phyloP scores from a whole-genome alignment of 352 stramenopile species.

The Globisporangium takayamanum region DNA sequence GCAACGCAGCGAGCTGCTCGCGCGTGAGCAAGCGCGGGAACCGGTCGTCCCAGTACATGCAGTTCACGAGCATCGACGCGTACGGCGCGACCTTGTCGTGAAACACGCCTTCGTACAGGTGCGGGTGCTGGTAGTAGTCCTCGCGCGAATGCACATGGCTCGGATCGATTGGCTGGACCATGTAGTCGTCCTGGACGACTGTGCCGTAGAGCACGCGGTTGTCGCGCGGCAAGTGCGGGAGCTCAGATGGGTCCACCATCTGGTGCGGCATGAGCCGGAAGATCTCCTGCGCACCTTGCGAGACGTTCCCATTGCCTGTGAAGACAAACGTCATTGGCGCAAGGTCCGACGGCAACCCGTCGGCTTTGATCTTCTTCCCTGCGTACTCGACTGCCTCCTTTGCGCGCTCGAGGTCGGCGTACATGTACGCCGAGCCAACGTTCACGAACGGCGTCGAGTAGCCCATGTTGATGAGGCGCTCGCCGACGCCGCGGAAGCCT shows the following conservation, averaged over 20 bases:
- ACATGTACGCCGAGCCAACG: constrained; percentile 92
- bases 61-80: constrained; percentile 92
- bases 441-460: constrained; percentile 94
- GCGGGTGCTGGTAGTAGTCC: constrained; percentile 90
- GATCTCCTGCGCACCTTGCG: constrained; percentile 91
- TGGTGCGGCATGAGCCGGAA: constrained; percentile 93
- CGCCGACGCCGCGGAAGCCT: constrained; percentile 89
- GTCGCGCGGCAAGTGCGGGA: constrained; percentile 60
- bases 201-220: constrained; percentile 73
- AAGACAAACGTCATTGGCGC: constrained; percentile 89
- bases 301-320: constrained; percentile 93
- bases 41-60: constrained; percentile 95
- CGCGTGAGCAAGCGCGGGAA: constrained; percentile 91
- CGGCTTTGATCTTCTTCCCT: constrained; percentile 71
- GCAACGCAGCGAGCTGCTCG: constrained; percentile 80
- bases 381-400: constrained; percentile 80
- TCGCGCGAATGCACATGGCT: constrained; percentile 25
- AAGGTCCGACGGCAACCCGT: constrained; percentile 75
- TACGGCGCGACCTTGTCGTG: constrained; percentile 87
- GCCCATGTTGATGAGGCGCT: constrained; percentile 90
- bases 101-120: constrained; percentile 89
- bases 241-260: constrained; percentile 86
- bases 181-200: constrained; percentile 66
- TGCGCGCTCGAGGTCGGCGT: constrained; percentile 85
- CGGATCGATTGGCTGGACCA: constrained; percentile 49